Evolutionary conservation across 164 flowering plant species (phyloP).

Genomic region (Kalanchoe fedtschenkoi): DNA sequence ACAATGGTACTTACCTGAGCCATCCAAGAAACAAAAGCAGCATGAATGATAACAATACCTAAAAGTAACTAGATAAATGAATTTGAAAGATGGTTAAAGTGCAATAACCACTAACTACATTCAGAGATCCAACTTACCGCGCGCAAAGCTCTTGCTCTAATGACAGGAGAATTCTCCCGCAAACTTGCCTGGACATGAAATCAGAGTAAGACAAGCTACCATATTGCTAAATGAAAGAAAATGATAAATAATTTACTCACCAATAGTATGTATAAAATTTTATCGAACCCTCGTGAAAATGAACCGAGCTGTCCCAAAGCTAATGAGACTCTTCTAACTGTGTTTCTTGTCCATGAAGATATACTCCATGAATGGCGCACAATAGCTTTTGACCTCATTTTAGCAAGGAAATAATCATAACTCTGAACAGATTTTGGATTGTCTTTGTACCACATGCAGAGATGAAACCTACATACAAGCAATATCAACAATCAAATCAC

Average conservation of each 20-base stretch:
- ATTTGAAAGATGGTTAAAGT: not conserved
- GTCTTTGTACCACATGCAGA: constrained; percentile 92
- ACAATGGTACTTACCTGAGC: constrained; percentile 87
- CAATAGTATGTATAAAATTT: constrained; percentile 77
- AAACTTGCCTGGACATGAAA: constrained; percentile 61
- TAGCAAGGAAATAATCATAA: constrained; percentile 49
- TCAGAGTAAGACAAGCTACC: constrained; percentile 7
- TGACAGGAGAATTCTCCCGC: constrained; percentile 79
- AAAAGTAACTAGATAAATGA: not conserved
- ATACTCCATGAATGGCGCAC: constrained; percentile 48
- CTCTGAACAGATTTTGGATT: constrained; percentile 61
- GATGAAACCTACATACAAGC: constrained; percentile 61
- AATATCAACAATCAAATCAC: not conserved
- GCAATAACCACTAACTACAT: not conserved
- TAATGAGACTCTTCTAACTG: constrained; percentile 63
- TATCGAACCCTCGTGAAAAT: constrained; percentile 92
- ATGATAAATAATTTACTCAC: constrained; percentile 26
- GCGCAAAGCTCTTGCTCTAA: constrained; percentile 87
- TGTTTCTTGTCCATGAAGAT: constrained; percentile 58
- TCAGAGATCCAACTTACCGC: constrained; percentile 43
- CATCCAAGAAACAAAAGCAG: constrained; percentile 5
- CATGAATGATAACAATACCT: not conserved
- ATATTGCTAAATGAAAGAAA: not conserved
- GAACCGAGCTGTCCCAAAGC: constrained; percentile 79
- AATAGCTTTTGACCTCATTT: constrained; percentile 57